Percentiles rank a stretch among this genome's conserved stretches.
Evolutionary conservation across 805 yeast species (phyloP).

Genomic region (Ogataea polymorpha): DNA sequence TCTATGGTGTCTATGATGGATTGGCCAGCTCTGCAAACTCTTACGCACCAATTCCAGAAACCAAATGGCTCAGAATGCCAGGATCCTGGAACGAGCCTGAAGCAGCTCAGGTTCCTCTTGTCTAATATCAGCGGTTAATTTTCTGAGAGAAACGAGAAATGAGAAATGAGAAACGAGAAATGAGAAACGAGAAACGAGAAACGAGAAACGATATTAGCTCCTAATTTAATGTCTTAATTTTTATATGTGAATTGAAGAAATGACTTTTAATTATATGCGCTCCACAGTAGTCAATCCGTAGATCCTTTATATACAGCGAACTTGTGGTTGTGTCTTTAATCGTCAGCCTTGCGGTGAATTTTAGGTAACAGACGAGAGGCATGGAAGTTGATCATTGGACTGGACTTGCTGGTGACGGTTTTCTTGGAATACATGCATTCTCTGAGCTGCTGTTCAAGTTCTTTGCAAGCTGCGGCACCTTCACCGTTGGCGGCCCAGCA

Average conservation of each 20-base stretch:
- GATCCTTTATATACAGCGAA: conserved; percentile 13
- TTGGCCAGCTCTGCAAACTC: conserved; percentile 27
- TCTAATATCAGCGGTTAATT: conserved; percentile 2
- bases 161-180: background rate
- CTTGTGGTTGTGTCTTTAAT: conserved; percentile 1
- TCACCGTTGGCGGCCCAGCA: conserved; percentile 98
- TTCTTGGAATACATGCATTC: conserved; percentile 58
- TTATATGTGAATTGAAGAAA: background rate
- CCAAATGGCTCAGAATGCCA: conserved; percentile 32
- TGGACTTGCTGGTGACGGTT: conserved; percentile 34
- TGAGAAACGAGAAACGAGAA: too few relatives aligned
- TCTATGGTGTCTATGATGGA: conserved; percentile 44
- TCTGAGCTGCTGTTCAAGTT: conserved; percentile 67
- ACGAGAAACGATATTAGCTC: too few relatives aligned
- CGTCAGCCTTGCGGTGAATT: conserved; percentile 39
- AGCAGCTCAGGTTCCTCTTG: conserved; percentile 16
- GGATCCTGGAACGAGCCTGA: conserved; percentile 27
- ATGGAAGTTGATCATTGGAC: conserved; percentile 51
- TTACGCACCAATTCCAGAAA: conserved; percentile 28
- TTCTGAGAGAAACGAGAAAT: too few relatives aligned
- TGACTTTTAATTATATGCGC: background rate
- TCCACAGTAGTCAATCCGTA: conserved; percentile 1
- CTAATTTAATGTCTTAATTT: background rate
- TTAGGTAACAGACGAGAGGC: conserved; percentile 55
- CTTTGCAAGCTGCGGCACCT: conserved; percentile 64